Conservation (phyloP, 1,139 yeast genomes). For the Scheffersomyces stambukii region DNA sequence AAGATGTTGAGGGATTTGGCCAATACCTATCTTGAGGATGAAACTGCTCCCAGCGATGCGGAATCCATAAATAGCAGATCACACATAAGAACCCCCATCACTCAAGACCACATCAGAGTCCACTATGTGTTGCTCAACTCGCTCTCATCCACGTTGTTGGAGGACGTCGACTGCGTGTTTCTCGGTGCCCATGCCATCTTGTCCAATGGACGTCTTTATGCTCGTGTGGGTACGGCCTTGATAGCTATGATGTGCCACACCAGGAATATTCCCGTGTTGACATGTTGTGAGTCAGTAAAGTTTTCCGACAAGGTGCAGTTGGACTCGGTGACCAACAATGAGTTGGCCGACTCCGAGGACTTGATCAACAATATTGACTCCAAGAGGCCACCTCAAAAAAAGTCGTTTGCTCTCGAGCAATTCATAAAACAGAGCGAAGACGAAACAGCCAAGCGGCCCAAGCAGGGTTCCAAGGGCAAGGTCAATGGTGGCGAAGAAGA, state of each 20-base stretch:
- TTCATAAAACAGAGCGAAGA: conserved; percentile 47
- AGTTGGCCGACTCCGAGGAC: conserved; percentile 82
- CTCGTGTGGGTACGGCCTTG: conserved; percentile 93
- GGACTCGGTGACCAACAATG: conserved; percentile 92
- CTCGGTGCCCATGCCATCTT: conserved; percentile 97
- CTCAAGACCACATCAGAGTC: conserved; percentile 32
- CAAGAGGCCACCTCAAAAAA: conserved; percentile 55
- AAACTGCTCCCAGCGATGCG: conserved; percentile 12
- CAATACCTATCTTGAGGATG: conserved; percentile 38
- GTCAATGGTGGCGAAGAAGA: conserved; percentile 9
- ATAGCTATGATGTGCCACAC: conserved; percentile 89
- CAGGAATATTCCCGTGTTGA: conserved; percentile 87
- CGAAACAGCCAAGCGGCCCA: conserved; percentile 3
- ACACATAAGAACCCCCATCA: conserved; percentile 21
- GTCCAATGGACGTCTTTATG: conserved; percentile 87
- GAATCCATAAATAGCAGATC: conserved; percentile 25
- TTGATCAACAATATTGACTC: conserved; percentile 46
- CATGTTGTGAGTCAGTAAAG: conserved; percentile 92
- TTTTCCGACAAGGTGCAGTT: conserved; percentile 94
- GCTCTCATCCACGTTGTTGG: conserved; percentile 71
- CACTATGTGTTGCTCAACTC: conserved; percentile 76
- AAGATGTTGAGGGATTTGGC: conserved; percentile 58
- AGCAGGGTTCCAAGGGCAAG: not conserved
- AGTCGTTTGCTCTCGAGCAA: conserved; percentile 63
- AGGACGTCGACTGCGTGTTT: conserved; percentile 81